Evolutionary conservation across 225 moss, liverwort and hornwort species (phyloP), one percentile per base, ranked within the genome.

Genomic region (Anthoceros angustus): DNA sequence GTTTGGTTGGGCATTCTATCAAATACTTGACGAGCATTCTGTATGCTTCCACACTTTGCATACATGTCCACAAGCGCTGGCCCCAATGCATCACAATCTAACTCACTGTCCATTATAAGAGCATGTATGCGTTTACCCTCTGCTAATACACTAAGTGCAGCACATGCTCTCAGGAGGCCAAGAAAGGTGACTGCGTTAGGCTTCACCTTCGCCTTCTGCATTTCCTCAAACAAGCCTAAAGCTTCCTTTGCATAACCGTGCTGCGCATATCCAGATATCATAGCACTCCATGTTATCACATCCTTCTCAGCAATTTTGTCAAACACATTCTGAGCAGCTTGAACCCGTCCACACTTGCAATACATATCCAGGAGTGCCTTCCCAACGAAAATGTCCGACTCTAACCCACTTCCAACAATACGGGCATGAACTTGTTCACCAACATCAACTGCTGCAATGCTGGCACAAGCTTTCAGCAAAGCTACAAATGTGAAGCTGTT

Each of bases 161-260:
- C 42, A 45, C 67, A 67, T 43, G 67, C 67, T 43, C 25, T 67
- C 67, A 67, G 46, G 8, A 67, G 42, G 23, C 25, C 25, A 38
- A 65, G 12, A 39, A 40, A 65, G 23, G 64, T 65, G 64, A 65
- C 18, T 20, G 32, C 41, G 40, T 65, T 16, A 18, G 64, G 64
- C 38, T 65, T 65, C 39, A 25, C 20, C 20, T 39, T 42, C 20
- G 25, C 24, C 20, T 15, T 20, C 25, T 65, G 64, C 64, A 65
- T 65, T 38, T 65, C 32, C 41, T 40, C 21, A 23, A 67, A 42
- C 20, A 67, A 14, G 26, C 43, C n/a, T 42, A 67, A 67, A n/a
- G 67, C 67, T 25, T 67, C 67, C n/a, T 67, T 42, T 43, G 3
- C n/a, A n/a, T 41, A 32, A n/a, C 67, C 67, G 43, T 26, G 41